These are phyloP conservation scores for Beauveria varroae DNA, from an alignment of 2,329 filamentous ascomycete genomes.

Conservation along the genomic window DNA sequence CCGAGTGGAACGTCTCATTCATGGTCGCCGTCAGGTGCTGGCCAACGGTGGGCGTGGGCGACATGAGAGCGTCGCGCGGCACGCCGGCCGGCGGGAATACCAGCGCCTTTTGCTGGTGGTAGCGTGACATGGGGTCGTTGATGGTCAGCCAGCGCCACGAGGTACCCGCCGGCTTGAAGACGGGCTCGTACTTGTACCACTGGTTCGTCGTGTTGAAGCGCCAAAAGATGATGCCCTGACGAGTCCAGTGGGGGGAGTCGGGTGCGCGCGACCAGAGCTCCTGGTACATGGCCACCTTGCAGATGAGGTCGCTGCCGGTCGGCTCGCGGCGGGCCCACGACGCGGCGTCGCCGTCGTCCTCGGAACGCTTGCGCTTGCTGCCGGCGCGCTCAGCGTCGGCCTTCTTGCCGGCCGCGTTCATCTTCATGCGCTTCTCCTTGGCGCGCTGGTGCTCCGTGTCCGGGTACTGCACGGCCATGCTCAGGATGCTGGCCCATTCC, in stretches of 20 bases:
- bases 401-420: constrained; percentile 28
- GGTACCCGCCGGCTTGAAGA: constrained; percentile 45
- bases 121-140: constrained; percentile 50
- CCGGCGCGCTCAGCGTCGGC: constrained; percentile 22
- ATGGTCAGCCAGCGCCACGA: constrained; percentile 57
- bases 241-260: constrained; percentile 41
- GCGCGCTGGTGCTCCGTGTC: constrained; percentile 33
- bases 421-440: constrained; percentile 29
- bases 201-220: constrained; percentile 48
- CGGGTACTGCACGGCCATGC: constrained; percentile 46
- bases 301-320: constrained; percentile 49
- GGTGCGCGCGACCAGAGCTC: constrained; percentile 53
- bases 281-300: constrained; percentile 59
- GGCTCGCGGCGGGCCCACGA: constrained; percentile 31
- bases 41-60: constrained; percentile 40
- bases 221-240: constrained; percentile 56
- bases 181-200: constrained; percentile 41
- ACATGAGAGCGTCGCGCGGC: constrained; percentile 41
- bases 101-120: constrained; percentile 44
- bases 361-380: constrained; percentile 33
- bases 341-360: constrained; percentile 33
- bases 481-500: constrained; percentile 51
- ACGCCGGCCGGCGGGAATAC: constrained; percentile 28
- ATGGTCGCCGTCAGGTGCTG: constrained; percentile 48
- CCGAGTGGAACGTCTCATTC: constrained; percentile 47